Evolutionary conservation across 306 rosid genomes (phyloP), one percentile per base, ranked within the genome.

Genomic region (Begonia loranthoides): DNA sequence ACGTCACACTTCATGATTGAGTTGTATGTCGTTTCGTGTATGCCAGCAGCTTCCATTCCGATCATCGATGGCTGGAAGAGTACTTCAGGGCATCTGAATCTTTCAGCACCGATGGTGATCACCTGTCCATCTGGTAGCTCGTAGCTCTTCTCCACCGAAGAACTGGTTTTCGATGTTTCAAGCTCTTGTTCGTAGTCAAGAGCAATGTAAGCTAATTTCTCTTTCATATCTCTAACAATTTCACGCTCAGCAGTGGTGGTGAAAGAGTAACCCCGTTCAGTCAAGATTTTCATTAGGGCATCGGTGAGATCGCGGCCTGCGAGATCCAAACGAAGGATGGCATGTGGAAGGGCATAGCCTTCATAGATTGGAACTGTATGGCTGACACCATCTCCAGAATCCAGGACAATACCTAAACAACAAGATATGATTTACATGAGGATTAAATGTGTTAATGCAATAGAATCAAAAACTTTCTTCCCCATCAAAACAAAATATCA

Each of bases 241-340:
- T 89, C 97, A 1, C 97, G 87, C 82, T 89, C 97, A 1, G 97
- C 95, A 15, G 83, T 65, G 8, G 94, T 89, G 67, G 97, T 89
- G 78, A 89, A 89, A 38, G 94, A 89, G 83, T 89, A 89, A 12
- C 97, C 97, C 57, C 97, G 97, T 71, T 89, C 97, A n/a, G 97
- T 89, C 61, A 89, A 68, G 55, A 89, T 89, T 69, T 89, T 89
- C 95, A 89, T 84, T 8, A 89, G 84, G 65, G 83, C 84, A 50
- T 89, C 95, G 4, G 97, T 89, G 28, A 89, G 97, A 65, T 89
- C 97, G 62, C 97, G 94, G 13, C 97, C 97, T 38, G 97, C 97
- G 49, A 89, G 81, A 59, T 89, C 95, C 79, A 89, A 66, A 69
- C 95, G 97, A 63, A 89, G 73, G 70, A 89, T 89, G 58, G 97